Percentiles rank a stretch among this genome's conserved stretches.
phyloP scores from a whole-genome alignment of 768 basidiomycete species.

The Dentipellis fragilis region DNA sequence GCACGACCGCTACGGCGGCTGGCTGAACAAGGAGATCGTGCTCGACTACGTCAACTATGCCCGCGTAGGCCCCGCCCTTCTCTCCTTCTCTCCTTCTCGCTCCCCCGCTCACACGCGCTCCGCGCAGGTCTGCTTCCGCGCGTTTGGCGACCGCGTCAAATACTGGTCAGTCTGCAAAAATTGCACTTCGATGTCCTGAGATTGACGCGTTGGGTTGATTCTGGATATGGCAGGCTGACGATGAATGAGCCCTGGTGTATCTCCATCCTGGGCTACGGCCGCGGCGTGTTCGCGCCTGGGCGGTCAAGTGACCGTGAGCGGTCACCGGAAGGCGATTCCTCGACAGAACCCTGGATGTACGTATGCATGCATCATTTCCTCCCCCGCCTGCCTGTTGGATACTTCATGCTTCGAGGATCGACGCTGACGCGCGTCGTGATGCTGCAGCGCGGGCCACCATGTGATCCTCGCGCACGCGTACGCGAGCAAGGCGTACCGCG shows the following conservation, averaged over 20 bases:
- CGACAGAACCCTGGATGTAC: slow-evolving; percentile 63
- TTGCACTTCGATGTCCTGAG: neutral
- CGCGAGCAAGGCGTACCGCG: slow-evolving; percentile 56
- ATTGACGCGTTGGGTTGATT: slow-evolving; percentile 9
- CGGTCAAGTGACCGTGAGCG: slow-evolving; percentile 53
- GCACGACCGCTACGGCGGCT: slow-evolving; percentile 66
- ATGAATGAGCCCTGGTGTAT: slow-evolving; percentile 73
- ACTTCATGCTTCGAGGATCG: neutral
- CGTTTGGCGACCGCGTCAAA: slow-evolving; percentile 69
- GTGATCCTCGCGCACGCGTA: slow-evolving; percentile 62
- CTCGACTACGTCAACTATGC: slow-evolving; percentile 56
- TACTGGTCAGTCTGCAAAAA: slow-evolving; percentile 38
- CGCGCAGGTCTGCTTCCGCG: slow-evolving; percentile 54
- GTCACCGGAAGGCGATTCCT: slow-evolving; percentile 51
- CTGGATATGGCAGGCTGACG: slow-evolving; percentile 41
- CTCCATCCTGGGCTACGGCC: slow-evolving; percentile 59
- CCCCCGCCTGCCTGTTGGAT: neutral
- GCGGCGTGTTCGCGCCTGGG: slow-evolving; percentile 64
- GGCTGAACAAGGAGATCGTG: slow-evolving; percentile 66
- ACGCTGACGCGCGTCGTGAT: too few species aligned
- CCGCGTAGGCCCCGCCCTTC: slow-evolving; percentile 7
- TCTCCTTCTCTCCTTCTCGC: neutral
- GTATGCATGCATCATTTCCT: slow-evolving; percentile 15
- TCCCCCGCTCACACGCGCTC: slow-evolving; percentile 4
- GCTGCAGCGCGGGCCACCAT: slow-evolving; percentile 50